Percentiles rank a stretch among this genome's conserved stretches.
phyloP scores from a whole-genome alignment of 306 rosid genomes.

The Rubus idaeus region DNA sequence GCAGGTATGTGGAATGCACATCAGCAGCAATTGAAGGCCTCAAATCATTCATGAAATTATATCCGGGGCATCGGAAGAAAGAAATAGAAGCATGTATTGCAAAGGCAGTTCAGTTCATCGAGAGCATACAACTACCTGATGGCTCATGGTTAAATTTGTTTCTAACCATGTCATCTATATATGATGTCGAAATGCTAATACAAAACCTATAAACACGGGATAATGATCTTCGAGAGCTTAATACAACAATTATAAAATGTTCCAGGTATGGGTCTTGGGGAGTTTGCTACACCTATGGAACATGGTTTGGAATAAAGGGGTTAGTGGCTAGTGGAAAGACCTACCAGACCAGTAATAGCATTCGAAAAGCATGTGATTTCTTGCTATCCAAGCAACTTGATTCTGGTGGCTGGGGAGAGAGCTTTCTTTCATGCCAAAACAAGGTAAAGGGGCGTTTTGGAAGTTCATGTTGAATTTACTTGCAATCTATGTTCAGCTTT shows the following conservation, averaged over 20 bases:
- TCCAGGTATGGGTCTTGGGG: conserved; percentile 80
- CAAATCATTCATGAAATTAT: conserved; percentile 33
- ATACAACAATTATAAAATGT: not conserved
- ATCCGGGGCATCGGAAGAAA: conserved; percentile 40
- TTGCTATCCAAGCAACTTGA: conserved; percentile 60
- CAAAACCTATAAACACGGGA: no score
- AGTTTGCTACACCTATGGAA: conserved; percentile 70
- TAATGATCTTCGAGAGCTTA: not conserved
- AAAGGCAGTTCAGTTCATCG: conserved; percentile 46
- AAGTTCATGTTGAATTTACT: not conserved
- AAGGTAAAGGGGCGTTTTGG: conserved; percentile 36
- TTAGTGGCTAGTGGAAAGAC: conserved; percentile 45
- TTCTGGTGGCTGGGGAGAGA: conserved; percentile 82
- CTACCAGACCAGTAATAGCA: conserved; percentile 40
- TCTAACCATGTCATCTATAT: not conserved
- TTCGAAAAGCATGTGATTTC: conserved; percentile 60
- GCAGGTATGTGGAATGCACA: conserved; percentile 71
- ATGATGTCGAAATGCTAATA: not conserved
- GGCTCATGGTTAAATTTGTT: conserved; percentile 62
- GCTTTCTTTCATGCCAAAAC: conserved; percentile 60
- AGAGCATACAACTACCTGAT: conserved; percentile 51
- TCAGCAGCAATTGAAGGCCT: conserved; percentile 66
- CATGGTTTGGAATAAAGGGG: conserved; percentile 79
- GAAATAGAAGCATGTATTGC: conserved; percentile 53
- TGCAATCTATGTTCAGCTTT: not conserved